Evolutionary conservation across 2,329 filamentous ascomycete genomes (phyloP), one percentile per base, ranked within the genome.

Genomic region (Xylaria arbuscula): DNA sequence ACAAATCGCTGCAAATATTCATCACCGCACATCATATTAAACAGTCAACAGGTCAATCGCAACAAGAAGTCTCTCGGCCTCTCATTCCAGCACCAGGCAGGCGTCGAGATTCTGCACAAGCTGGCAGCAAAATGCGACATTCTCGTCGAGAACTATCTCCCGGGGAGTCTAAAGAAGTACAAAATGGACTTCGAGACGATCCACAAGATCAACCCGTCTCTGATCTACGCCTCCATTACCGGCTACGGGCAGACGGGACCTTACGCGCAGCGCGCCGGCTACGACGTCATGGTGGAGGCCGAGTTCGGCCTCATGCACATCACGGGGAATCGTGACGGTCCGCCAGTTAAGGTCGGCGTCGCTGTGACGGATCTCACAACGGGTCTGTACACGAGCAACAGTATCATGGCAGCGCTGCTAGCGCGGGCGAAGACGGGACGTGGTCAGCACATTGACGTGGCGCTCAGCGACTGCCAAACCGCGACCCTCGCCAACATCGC

Each of bases 301-400:
- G 96, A 98, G 79, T 94, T 99, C 82, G 96, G 96, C 0, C 83
- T 99, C 65, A 99, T 99, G 96, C 96, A 99, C 81, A 98, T 99
- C 75, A 99, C 96, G 0, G 96, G 96, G 38, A 88, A 88, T 69
- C 87, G 94, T 64, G 92, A 97, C 75, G 94, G 95, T 0, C 92
- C 94, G 1, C 96, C 96, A 0, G 96, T 98, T 47, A 99, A 99
- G 82, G 96, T 99, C 2, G 96, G 96, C 19, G 96, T 99, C 2
- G 96, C 96, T 1, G 96, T 99, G 3, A 98, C 96, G 0, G 96
- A 99, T 80, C 82, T 99, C 59, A 98, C 96, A 0, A 98, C 96
- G 0, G 96, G 96, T 0, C 82, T 99, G 4, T 99, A 99, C 81
- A 96, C 95, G 1, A 94, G 92, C 74, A 98, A 98, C 80, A 92